Percentiles rank a stretch among this genome's conserved stretches.
These are phyloP conservation scores for Lathyrus aphaca DNA, from an alignment of 306 rosid genomes.

Conservation along the genomic window DNA sequence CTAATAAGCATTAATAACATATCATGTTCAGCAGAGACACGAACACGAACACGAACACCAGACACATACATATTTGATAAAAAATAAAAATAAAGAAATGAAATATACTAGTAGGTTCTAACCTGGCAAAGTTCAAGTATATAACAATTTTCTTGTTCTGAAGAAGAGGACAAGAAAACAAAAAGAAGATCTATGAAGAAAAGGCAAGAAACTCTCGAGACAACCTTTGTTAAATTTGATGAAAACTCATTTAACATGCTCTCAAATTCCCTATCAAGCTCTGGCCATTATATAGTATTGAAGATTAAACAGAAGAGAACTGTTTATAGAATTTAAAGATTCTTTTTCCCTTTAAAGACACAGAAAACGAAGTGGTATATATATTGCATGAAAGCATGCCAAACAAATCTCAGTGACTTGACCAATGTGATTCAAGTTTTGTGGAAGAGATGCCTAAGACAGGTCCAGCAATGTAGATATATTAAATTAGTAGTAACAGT, in stretches of 20 bases:
- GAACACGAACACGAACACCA: conserved; percentile 13
- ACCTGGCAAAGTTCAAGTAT: conserved; percentile 41
- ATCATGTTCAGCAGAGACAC: not conserved
- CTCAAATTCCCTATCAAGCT: conserved; percentile 72
- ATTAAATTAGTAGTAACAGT: conserved; percentile 48
- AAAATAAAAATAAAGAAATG: conserved; percentile 15
- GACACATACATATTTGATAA: too few relatives aligned
- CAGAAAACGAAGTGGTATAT: conserved; percentile 65
- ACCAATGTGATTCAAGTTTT: conserved; percentile 84
- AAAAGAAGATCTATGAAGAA: conserved; percentile 30
- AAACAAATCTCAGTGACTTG: conserved; percentile 82
- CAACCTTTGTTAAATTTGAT: conserved; percentile 44
- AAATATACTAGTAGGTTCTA: conserved; percentile 29
- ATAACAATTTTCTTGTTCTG: conserved; percentile 29
- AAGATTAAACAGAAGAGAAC: conserved; percentile 39
- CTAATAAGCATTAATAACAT: too few relatives aligned
- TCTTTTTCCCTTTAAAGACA: conserved; percentile 51
- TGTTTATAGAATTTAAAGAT: conserved; percentile 58
- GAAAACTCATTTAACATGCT: conserved; percentile 59
- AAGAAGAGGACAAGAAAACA: conserved; percentile 39
- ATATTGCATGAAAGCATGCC: conserved; percentile 76
- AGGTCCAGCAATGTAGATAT: conserved; percentile 64
- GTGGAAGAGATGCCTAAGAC: conserved; percentile 86
- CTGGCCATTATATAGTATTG: conserved; percentile 46
- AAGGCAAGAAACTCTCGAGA: conserved; percentile 36